A percentile compares a stretch with the other conserved stretches of the same genome.
Evolutionary conservation across 2,329 filamentous ascomycete species (phyloP).

Genomic region (Sphaceloma murrayae): DNA sequence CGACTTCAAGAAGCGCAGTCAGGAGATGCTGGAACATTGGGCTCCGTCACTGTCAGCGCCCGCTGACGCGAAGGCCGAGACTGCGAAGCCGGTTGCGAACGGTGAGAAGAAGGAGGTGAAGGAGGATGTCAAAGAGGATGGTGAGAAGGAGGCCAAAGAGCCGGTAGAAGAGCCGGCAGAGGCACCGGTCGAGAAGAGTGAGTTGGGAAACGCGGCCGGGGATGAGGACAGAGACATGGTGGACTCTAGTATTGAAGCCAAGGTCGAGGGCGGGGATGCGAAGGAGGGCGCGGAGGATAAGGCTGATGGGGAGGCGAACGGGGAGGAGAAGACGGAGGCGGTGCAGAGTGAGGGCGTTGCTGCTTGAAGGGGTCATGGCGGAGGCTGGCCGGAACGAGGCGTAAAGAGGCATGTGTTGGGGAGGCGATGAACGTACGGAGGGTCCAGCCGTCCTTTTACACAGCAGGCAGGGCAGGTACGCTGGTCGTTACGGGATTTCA

Average conservation of each 20-base stretch:
- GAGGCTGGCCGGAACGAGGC: too few relatives aligned
- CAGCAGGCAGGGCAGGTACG: too few relatives aligned
- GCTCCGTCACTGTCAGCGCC: slow-evolving; percentile 56
- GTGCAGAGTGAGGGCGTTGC: slow-evolving; percentile 18
- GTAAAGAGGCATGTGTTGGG: too few relatives aligned
- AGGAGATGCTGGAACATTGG: slow-evolving; percentile 76
- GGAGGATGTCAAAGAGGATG: slow-evolving; percentile 21
- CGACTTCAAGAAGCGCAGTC: slow-evolving; percentile 76
- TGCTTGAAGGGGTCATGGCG: slow-evolving; percentile 17
- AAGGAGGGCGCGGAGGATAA: slow-evolving; percentile 23
- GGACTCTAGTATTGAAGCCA: slow-evolving; percentile 25
- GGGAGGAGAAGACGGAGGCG: slow-evolving; percentile 20
- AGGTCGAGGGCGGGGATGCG: slow-evolving; percentile 21
- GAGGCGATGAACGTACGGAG: too few relatives aligned
- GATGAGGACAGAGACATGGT: slow-evolving; percentile 25
- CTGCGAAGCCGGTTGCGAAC: slow-evolving; percentile 20
- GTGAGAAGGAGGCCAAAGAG: slow-evolving; percentile 17
- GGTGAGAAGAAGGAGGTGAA: slow-evolving; percentile 27
- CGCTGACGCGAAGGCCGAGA: slow-evolving; percentile 23
- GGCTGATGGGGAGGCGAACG: slow-evolving; percentile 14
- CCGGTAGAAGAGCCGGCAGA: slow-evolving; percentile 17
- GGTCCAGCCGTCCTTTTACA: too few relatives aligned
- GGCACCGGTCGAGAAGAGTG: slow-evolving; percentile 23
- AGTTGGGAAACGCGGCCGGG: slow-evolving; percentile 26
- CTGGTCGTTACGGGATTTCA: too few relatives aligned